Evolutionary conservation across 2,329 filamentous ascomycete genomes (phyloP).

Genomic region (Monilinia aucupariae): DNA sequence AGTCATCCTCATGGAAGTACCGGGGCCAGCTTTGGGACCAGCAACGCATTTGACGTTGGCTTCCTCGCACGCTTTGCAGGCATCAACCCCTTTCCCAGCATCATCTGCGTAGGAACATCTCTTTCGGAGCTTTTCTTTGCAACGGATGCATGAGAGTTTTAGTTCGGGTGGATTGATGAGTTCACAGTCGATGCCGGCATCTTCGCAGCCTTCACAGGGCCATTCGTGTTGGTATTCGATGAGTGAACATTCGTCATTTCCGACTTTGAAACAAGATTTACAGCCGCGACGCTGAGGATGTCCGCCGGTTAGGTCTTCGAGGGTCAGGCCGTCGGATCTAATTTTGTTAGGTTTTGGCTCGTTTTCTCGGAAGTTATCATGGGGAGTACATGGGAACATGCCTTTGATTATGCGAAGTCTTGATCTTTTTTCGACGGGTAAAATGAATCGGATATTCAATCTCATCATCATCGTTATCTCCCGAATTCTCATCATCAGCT

Average conservation of each 20-base stretch:
- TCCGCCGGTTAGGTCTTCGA: conserved; percentile 22
- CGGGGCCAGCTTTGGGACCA: conserved; percentile 13
- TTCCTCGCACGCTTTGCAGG: conserved; percentile 26
- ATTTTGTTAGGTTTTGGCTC: conserved; percentile 6
- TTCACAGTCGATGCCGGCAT: conserved; percentile 21
- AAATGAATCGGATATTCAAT: background rate
- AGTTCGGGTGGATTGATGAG: conserved; percentile 25
- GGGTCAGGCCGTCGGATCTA: conserved; percentile 26
- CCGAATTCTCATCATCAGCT: conserved; percentile 6
- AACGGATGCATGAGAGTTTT: conserved; percentile 26
- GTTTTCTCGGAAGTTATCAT: too few species aligned
- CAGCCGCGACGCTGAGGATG: conserved; percentile 30
- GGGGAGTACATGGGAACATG: background rate
- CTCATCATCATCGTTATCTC: background rate
- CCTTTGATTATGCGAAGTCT: conserved; percentile 13
- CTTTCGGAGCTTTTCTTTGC: conserved; percentile 22
- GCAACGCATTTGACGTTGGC: conserved; percentile 23
- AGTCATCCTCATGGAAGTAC: background rate
- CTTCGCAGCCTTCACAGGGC: conserved; percentile 29
- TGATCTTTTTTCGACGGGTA: conserved; percentile 2
- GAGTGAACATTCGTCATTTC: conserved; percentile 28
- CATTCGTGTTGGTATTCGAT: conserved; percentile 24
- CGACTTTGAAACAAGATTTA: conserved; percentile 27
- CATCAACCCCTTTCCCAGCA: conserved; percentile 21
- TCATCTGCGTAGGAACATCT: conserved; percentile 24